Evolutionary conservation across 2,329 filamentous ascomycete genomes (phyloP).

Genomic region (Ascochyta fabae): DNA sequence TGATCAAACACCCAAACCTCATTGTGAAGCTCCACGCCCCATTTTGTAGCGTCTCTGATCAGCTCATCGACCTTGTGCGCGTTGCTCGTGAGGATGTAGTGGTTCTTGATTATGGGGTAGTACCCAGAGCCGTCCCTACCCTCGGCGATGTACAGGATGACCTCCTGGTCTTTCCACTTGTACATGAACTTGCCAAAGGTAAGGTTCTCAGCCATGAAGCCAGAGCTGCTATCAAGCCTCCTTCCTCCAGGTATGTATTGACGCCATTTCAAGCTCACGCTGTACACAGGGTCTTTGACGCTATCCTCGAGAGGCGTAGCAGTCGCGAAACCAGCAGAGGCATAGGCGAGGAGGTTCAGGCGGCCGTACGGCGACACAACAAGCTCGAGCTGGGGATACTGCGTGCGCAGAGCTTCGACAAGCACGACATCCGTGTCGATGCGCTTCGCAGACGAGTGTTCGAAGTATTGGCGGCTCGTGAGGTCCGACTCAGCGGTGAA

Average conservation of each 20-base stretch:
- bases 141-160: constrained; percentile 52
- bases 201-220: constrained; percentile 47
- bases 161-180: constrained; percentile 54
- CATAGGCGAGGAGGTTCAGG: constrained; percentile 52
- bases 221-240: constrained; percentile 46
- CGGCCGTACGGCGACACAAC: constrained; percentile 45
- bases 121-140: constrained; percentile 47
- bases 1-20: constrained; percentile 72
- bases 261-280: constrained; percentile 44
- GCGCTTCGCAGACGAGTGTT: constrained; percentile 53
- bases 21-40: constrained; percentile 63
- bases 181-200: constrained; percentile 56
- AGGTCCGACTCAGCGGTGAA: constrained; percentile 43
- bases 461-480: constrained; percentile 50
- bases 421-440: constrained; percentile 54
- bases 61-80: constrained; percentile 56
- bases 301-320: constrained; percentile 51
- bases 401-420: constrained; percentile 52
- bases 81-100: constrained; percentile 53
- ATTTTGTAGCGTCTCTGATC: constrained; percentile 62
- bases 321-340: constrained; percentile 51
- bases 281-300: constrained; percentile 46
- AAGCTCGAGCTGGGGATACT: constrained; percentile 55
- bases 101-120: constrained; percentile 46
- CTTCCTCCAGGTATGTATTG: constrained; percentile 49